phyloP scores from a whole-genome alignment of 192 early-diverging fungal genomes.

The Backusella morwellensis region DNA sequence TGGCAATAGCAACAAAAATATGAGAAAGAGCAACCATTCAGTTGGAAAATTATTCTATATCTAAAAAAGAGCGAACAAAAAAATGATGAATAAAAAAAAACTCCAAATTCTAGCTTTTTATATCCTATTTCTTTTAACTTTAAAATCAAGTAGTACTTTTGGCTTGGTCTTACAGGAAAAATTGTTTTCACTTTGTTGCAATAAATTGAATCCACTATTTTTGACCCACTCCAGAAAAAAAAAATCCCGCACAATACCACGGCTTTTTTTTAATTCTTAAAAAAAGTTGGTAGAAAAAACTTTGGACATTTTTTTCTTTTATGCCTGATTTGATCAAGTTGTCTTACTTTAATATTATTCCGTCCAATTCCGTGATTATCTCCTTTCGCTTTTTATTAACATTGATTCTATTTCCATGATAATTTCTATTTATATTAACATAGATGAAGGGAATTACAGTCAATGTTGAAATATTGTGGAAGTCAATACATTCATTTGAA shows the following conservation, averaged over 20 bases:
- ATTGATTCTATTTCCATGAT: neutral
- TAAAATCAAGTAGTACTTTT: neutral
- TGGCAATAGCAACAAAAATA: conserved; percentile 19
- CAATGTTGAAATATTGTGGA: too few species aligned
- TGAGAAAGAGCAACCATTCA: conserved; percentile 10
- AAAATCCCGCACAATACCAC: neutral
- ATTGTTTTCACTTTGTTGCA: neutral
- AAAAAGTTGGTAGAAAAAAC: neutral
- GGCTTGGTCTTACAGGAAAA: neutral
- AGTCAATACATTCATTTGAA: too few species aligned
- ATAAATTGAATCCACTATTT: neutral
- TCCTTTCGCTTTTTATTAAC: neutral
- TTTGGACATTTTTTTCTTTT: neutral
- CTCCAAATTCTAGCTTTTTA: neutral
- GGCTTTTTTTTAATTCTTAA: neutral
- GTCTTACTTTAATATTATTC: neutral
- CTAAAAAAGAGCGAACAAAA: neutral
- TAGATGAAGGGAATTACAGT: too few species aligned
- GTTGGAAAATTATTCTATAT: neutral
- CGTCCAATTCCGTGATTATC: neutral
- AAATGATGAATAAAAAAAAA: neutral
- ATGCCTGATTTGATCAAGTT: neutral
- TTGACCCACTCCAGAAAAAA: neutral
- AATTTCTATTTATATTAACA: neutral
- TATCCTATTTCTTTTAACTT: neutral